These are phyloP conservation scores for Saccharomycopsis amapae DNA, from an alignment of 805 yeast species.

Conservation along the genomic window DNA sequence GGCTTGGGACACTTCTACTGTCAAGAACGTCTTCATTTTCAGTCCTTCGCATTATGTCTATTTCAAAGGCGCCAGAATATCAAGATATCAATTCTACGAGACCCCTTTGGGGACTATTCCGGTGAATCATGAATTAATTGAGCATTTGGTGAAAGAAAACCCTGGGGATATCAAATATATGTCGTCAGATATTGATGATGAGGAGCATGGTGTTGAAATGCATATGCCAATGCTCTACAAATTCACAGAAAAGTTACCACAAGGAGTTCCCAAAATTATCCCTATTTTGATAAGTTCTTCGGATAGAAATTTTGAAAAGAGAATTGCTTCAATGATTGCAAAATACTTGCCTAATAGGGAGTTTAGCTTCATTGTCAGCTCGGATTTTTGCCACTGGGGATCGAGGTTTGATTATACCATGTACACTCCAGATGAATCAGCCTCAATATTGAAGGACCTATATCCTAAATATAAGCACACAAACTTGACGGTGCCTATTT, in stretches of 20 bases:
- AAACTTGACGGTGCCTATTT: conserved; percentile 39
- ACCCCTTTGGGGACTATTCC: conserved; percentile 79
- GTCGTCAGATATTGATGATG: conserved; percentile 57
- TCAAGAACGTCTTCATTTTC: conserved; percentile 64
- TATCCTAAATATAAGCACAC: conserved; percentile 18
- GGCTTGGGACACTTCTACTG: conserved; percentile 53
- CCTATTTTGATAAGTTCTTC: conserved; percentile 77
- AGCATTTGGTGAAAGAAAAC: conserved; percentile 30
- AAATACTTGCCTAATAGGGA: conserved; percentile 47
- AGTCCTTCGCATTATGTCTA: conserved; percentile 94
- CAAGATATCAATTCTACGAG: conserved; percentile 48
- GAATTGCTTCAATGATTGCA: conserved; percentile 41
- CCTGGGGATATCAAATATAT: conserved; percentile 43
- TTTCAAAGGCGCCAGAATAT: conserved; percentile 52
- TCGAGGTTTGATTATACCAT: conserved; percentile 51
- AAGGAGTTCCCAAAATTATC: conserved; percentile 43
- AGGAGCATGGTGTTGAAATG: conserved; percentile 93
- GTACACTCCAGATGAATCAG: conserved; percentile 31
- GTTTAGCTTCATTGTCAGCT: conserved; percentile 70
- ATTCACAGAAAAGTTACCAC: conserved; percentile 32
- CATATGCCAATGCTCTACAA: conserved; percentile 72
- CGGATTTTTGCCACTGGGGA: conserved; percentile 98
- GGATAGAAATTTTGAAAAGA: conserved; percentile 36
- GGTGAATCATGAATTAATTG: conserved; percentile 49
- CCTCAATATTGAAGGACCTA: conserved; percentile 23